Evolutionary conservation across 169 alveolate species (phyloP), one percentile per base, ranked within the genome.

Genomic region (Cryptosporidium muris): DNA sequence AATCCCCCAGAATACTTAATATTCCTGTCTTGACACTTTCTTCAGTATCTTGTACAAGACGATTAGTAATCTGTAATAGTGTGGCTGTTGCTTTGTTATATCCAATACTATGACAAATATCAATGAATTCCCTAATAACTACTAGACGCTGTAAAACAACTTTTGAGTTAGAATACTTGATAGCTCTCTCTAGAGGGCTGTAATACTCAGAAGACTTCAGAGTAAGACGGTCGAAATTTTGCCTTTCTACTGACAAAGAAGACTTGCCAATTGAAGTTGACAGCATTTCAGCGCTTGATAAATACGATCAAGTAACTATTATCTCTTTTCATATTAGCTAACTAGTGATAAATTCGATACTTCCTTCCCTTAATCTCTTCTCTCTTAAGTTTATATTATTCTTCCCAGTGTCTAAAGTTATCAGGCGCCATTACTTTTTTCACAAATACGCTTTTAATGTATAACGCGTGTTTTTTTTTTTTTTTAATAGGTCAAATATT

Each of bases 81-180:
- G 68, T 47, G 14, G 47, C 40, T 11, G 66, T 54, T n/a, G 89
- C 65, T 47, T 65, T 81, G 5, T 37, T n/a, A 49, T 49, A 81
- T 36, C 89, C 89, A 36, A 81, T 67, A 45, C 65, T 82, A 58
- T 81, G 82, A 51, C 82, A 65, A 51, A 81, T 63, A 62, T 81
- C 89, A 7, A 81, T 67, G 52, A 81, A 67, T 62, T 63, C 81
- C 14, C 89, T 66, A 34, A 81, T 60, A 14, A 81, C 38, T 9
- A 64, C 89, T n/a, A 81, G 54, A 34, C 89, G 42, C 43, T 81
- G 89, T 14, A 81, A 48, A 36, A 67, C 74, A 2, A 81, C 74
- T 60, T 81, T 81, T 51, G 82, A 65, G 37, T 53, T 63, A 37
- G 89, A 63, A 34, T 65, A 64, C n/a, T 67, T 65, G 1, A 65